These are phyloP conservation scores for Thelephora ganbajun DNA, from an alignment of 768 basidiomycete species.

Conservation along the genomic window DNA sequence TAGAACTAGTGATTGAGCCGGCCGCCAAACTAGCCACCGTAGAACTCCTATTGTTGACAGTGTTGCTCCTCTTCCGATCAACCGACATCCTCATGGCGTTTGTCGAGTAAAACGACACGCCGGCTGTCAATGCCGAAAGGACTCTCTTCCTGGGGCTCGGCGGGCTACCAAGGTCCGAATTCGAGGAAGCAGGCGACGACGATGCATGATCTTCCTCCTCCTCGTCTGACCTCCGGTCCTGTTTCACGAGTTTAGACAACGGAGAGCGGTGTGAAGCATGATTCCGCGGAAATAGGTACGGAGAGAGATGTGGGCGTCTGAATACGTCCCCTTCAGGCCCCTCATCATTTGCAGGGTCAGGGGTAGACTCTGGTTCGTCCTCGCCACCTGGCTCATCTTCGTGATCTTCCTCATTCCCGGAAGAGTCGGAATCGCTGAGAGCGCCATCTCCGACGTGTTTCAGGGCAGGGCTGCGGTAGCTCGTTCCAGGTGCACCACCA, in stretches of 20 bases:
- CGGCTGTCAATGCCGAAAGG: slow-evolving; percentile 1
- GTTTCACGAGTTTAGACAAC: slow-evolving; percentile 41
- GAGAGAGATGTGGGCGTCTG: slow-evolving; percentile 19
- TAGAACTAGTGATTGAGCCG: slow-evolving; percentile 9
- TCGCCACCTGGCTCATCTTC: slow-evolving; percentile 11
- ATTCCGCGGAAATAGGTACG: slow-evolving; percentile 16
- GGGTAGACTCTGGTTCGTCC: slow-evolving; percentile 21
- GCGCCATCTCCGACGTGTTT: slow-evolving; percentile 67
- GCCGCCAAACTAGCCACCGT: slow-evolving; percentile 45
- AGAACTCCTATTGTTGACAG: slow-evolving; percentile 30
- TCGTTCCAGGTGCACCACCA: slow-evolving; percentile 16
- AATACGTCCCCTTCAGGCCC: slow-evolving; percentile 18
- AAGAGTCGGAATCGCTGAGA: slow-evolving; percentile 66
- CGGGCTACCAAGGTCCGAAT: slow-evolving; percentile 38
- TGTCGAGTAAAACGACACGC: slow-evolving; percentile 1
- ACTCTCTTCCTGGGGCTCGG: slow-evolving; percentile 12
- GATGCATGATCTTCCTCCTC: slow-evolving; percentile 38
- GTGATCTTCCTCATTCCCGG: slow-evolving; percentile 17
- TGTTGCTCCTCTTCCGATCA: slow-evolving; percentile 7
- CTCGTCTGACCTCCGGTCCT: slow-evolving; percentile 33
- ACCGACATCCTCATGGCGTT: slow-evolving; percentile 2
- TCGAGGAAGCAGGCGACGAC: slow-evolving; percentile 45
- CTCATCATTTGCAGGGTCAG: slow-evolving; percentile 19
- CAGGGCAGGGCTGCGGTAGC: slow-evolving; percentile 22
- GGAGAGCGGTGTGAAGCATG: slow-evolving; percentile 45